phyloP scores from a whole-genome alignment of 495 filamentous ascomycete species.

The Cairneyella variabilis region DNA sequence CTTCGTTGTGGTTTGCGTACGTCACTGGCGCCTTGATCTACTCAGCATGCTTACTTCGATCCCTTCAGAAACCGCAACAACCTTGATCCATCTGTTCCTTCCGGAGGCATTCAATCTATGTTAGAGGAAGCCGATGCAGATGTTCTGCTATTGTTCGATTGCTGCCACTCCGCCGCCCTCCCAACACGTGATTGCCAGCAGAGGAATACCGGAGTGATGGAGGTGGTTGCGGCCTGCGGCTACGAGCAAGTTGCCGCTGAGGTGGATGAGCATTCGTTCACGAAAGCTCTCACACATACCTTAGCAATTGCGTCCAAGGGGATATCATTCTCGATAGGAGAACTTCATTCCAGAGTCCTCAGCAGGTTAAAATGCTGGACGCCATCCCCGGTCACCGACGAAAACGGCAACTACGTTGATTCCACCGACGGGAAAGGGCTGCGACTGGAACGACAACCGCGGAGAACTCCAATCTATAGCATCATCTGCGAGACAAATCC shows the following conservation, averaged over 20 bases:
- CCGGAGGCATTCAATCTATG: slow-evolving; percentile 25
- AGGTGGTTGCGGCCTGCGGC: slow-evolving; percentile 6
- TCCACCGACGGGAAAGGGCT: background rate
- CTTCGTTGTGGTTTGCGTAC: slow-evolving; percentile 16
- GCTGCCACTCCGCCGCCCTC: slow-evolving; percentile 12
- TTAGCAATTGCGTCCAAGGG: background rate
- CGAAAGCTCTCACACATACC: background rate
- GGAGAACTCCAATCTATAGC: slow-evolving; percentile 8
- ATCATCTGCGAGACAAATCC: background rate
- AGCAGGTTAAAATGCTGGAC: background rate
- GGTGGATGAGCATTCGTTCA: slow-evolving; percentile 4
- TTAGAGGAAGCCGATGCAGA: slow-evolving; percentile 26
- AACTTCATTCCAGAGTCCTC: background rate
- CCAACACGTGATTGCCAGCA: background rate
- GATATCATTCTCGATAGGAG: background rate
- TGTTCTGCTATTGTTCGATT: slow-evolving; percentile 31
- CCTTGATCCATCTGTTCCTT: background rate
- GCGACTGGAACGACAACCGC: background rate
- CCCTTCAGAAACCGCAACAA: background rate
- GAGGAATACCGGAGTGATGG: background rate
- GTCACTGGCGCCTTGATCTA: background rate
- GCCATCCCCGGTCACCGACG: background rate
- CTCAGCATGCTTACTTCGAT: background rate
- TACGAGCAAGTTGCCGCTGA: background rate
- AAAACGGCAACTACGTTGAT: background rate